Conservation (phyloP, 2,329 filamentous ascomycete species). For the Pseudogymnoascus sp. region DNA sequence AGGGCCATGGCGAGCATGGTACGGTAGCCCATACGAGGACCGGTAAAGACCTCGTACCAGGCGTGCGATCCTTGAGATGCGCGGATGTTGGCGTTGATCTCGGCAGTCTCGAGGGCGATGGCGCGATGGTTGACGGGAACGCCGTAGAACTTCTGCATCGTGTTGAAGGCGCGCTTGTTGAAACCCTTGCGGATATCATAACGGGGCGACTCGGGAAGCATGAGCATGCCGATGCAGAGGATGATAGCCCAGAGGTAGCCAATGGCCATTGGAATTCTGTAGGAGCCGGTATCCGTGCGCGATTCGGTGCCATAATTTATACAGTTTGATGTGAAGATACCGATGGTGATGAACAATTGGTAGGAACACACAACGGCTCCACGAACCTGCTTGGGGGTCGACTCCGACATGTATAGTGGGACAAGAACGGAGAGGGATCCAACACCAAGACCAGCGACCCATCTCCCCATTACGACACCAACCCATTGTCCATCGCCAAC, state of each 20-base stretch:
- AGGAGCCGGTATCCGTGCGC: slow-evolving; percentile 40
- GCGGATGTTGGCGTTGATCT: slow-evolving; percentile 40
- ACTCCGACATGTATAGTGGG: slow-evolving; percentile 63
- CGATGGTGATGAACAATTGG: slow-evolving; percentile 67
- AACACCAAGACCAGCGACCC: slow-evolving; percentile 61
- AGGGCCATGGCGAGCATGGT: slow-evolving; percentile 57
- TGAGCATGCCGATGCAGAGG: slow-evolving; percentile 45
- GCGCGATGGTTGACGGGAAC: slow-evolving; percentile 41
- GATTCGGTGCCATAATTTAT: slow-evolving; percentile 46
- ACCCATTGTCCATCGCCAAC: slow-evolving; percentile 51
- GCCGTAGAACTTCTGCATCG: slow-evolving; percentile 48
- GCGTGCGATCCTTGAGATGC: slow-evolving; percentile 49
- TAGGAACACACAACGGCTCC: slow-evolving; percentile 61
- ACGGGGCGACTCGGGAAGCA: slow-evolving; percentile 53
- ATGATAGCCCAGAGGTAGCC: slow-evolving; percentile 48
- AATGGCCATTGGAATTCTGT: slow-evolving; percentile 57
- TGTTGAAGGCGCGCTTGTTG: slow-evolving; percentile 44
- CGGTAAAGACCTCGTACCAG: slow-evolving; percentile 56
- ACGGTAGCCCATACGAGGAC: slow-evolving; percentile 56
- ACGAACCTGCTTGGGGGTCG: slow-evolving; percentile 54
- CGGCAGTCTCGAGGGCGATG: slow-evolving; percentile 44
- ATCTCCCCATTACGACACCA: slow-evolving; percentile 58
- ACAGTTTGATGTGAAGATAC: slow-evolving; percentile 53
- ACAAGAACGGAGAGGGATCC: slow-evolving; percentile 61
- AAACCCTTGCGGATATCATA: slow-evolving; percentile 46